Percentiles rank a stretch among this genome's conserved stretches.
Evolutionary conservation across 441 rosid genomes (phyloP).

Genomic region (Erysimum pusillum): DNA sequence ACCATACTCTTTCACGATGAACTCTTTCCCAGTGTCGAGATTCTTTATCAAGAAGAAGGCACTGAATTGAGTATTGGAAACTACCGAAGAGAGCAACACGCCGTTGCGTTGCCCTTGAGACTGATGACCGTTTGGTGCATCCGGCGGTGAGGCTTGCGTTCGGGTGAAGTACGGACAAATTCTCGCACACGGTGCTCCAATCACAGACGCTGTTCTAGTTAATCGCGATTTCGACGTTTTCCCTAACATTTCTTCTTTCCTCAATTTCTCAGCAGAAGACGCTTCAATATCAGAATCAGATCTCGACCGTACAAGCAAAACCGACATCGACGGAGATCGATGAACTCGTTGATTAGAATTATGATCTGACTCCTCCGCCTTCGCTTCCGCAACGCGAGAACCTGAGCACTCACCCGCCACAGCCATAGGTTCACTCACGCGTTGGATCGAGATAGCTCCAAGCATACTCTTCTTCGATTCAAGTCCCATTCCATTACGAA

Average conservation of each 20-base stretch:
- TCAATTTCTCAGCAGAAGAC: conserved; percentile 48
- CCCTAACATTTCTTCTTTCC: conserved; percentile 76
- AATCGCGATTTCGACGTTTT: conserved; percentile 68
- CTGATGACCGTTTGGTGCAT: conserved; percentile 26
- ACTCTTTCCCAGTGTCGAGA: conserved; percentile 87
- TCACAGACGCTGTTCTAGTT: conserved; percentile 67
- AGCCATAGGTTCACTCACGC: conserved; percentile 25
- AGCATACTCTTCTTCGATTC: conserved; percentile 52
- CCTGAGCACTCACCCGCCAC: neutral
- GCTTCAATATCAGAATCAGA: conserved; percentile 79
- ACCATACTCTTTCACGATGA: conserved; percentile 77
- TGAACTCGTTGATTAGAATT: conserved; percentile 17
- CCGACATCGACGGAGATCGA: conserved; percentile 44
- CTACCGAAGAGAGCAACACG: conserved; percentile 40
- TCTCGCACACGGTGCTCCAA: conserved; percentile 53
- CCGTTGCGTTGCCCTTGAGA: conserved; percentile 32
- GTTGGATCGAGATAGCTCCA: conserved; percentile 49
- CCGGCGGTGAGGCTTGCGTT: conserved; percentile 47
- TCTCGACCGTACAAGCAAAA: conserved; percentile 68
- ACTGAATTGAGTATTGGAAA: conserved; percentile 58
- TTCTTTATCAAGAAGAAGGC: conserved; percentile 87
- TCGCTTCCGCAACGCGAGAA: conserved; percentile 17
- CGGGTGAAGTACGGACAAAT: conserved; percentile 53
- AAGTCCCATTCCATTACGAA: conserved; percentile 84
- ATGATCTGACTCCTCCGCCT: conserved; percentile 27